Evolutionary conservation across 2,329 filamentous ascomycete species (phyloP).

Genomic region (Penicillium sp.): DNA sequence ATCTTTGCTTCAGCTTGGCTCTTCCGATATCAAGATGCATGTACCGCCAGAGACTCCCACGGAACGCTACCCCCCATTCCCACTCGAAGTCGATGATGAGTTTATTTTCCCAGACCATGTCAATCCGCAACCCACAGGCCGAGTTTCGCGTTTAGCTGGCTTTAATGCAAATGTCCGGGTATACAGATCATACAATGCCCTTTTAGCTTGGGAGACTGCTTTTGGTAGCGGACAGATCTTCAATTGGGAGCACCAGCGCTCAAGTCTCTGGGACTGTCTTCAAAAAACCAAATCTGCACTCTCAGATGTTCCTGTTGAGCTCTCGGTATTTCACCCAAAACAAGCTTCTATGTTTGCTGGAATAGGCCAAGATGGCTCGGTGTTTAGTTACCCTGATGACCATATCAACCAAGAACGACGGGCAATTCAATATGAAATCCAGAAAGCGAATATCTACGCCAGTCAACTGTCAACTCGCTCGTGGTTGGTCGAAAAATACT

Average conservation of each 20-base stretch:
- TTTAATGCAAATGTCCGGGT: slow-evolving; percentile 80
- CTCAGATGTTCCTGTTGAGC: slow-evolving; percentile 66
- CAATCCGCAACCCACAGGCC: slow-evolving; percentile 66
- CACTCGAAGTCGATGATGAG: slow-evolving; percentile 79
- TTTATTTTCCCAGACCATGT: slow-evolving; percentile 73
- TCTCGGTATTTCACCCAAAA: slow-evolving; percentile 54
- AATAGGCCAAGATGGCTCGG: slow-evolving; percentile 16
- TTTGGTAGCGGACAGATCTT: slow-evolving; percentile 77
- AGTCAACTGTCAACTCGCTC: slow-evolving; percentile 79
- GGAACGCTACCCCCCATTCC: slow-evolving; percentile 75
- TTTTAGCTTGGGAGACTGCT: slow-evolving; percentile 77
- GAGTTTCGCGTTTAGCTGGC: slow-evolving; percentile 70
- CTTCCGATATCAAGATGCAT: slow-evolving; percentile 68
- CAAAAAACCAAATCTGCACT: slow-evolving; percentile 68
- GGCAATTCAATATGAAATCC: slow-evolving; percentile 76
- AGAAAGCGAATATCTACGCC: slow-evolving; percentile 86
- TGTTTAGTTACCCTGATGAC: slow-evolving; percentile 30
- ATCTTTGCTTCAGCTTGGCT: slow-evolving; percentile 75
- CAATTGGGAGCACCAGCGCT: slow-evolving; percentile 74
- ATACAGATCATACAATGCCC: slow-evolving; percentile 75
- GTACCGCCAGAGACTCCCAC: slow-evolving; percentile 74
- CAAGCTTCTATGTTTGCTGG: slow-evolving; percentile 7
- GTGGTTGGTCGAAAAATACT: slow-evolving; percentile 84
- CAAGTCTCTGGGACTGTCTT: slow-evolving; percentile 69
- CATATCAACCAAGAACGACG: slow-evolving; percentile 28